Evolutionary conservation across 2,329 filamentous ascomycete genomes (phyloP).

Genomic region (Plenodomus lindquistii): DNA sequence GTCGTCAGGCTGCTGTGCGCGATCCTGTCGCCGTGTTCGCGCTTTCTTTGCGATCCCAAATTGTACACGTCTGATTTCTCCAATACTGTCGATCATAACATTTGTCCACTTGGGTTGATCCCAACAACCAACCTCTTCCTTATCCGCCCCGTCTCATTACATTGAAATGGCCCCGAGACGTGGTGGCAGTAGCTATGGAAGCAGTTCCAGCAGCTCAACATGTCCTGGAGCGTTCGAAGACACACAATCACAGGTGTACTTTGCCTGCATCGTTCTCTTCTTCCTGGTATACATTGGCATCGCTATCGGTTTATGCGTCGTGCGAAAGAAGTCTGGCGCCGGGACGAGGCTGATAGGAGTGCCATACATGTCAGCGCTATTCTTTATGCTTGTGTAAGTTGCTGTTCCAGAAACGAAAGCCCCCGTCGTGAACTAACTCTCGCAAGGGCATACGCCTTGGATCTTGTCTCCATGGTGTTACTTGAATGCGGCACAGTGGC

Average conservation of each 20-base stretch:
- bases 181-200: conserved; percentile 12
- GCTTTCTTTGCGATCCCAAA: not conserved
- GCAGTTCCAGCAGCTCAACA: conserved; percentile 1
- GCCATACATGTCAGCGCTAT: conserved; percentile 16
- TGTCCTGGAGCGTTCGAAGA: conserved; percentile 23
- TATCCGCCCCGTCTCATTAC: not conserved
- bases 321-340: conserved; percentile 21
- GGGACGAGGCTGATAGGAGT: conserved; percentile 26
- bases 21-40: conserved; percentile 5
- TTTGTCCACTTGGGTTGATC: not conserved
- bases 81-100: not conserved
- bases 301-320: conserved; percentile 15
- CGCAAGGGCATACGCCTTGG: conserved; percentile 12
- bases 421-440: not conserved
- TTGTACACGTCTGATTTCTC: not conserved
- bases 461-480: conserved; percentile 16
- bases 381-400: conserved; percentile 26
- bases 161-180: conserved; percentile 28
- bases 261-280: conserved; percentile 24
- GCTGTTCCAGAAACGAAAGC: not conserved
- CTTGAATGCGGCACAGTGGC: conserved; percentile 11
- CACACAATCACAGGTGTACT: conserved; percentile 6
- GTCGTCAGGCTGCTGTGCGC: conserved; percentile 12
- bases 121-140: not conserved
- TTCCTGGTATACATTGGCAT: conserved; percentile 20